Evolutionary conservation across 495 filamentous ascomycete species (phyloP).

Genomic region (Penicillium roqueforti): DNA sequence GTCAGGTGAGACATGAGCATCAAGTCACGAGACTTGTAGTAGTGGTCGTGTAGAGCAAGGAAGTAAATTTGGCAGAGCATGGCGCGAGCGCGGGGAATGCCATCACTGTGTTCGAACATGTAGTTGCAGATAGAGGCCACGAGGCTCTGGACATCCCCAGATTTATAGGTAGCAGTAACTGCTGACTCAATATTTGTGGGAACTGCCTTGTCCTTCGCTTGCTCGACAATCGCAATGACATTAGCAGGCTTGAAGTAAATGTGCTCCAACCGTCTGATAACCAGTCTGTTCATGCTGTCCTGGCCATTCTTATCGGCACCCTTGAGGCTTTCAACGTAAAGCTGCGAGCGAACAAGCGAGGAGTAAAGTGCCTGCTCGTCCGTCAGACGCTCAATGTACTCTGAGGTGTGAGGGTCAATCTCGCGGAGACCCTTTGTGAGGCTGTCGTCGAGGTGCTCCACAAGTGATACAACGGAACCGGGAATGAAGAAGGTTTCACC

Average conservation of each 20-base stretch:
- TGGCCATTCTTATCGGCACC: constrained; percentile 70
- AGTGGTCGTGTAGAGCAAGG: constrained; percentile 92
- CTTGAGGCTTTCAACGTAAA: constrained; percentile 79
- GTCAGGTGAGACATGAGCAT: constrained; percentile 99
- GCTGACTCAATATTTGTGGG: constrained; percentile 66
- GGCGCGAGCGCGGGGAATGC: constrained; percentile 90
- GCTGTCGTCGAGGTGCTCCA: constrained; percentile 95
- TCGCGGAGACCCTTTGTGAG: constrained; percentile 92
- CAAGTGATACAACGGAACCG: constrained; percentile 88
- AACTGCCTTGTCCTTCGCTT: constrained; percentile 84
- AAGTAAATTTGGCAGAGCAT: constrained; percentile 99
- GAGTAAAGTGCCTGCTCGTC: constrained; percentile 93
- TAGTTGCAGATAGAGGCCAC: constrained; percentile 90
- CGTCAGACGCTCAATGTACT: constrained; percentile 92
- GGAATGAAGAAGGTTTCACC: constrained; percentile 83
- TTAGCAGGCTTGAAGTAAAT: constrained; percentile 98
- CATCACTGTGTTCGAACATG: constrained; percentile 87
- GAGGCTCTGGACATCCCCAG: constrained; percentile 63
- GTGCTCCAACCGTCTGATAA: constrained; percentile 93
- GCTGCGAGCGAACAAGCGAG: constrained; percentile 75
- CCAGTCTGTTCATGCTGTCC: constrained; percentile 81
- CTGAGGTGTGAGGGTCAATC: constrained; percentile 96
- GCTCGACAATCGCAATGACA: constrained; percentile 88
- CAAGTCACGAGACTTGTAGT: constrained; percentile 96
- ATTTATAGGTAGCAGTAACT: constrained; percentile 67